phyloP scores from a whole-genome alignment of 2,329 filamentous ascomycete species.

The Cladophialophora chaetospira region DNA sequence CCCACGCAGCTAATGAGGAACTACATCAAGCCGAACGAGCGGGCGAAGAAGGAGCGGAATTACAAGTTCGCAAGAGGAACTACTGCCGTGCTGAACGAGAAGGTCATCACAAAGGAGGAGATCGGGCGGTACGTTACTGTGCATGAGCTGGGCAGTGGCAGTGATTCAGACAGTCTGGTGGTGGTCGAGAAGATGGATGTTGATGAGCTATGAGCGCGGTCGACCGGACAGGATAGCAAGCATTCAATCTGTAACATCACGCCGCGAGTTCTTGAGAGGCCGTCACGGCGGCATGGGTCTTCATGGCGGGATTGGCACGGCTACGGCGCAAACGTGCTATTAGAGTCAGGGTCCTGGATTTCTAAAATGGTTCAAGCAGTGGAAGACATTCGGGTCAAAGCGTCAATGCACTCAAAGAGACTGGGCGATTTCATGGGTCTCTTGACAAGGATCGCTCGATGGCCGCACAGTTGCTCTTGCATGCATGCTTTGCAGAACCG shows the following conservation, averaged over 20 bases:
- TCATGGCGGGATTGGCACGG: neutral
- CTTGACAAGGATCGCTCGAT: too few species aligned
- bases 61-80: slow-evolving; percentile 89
- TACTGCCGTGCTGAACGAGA: slow-evolving; percentile 95
- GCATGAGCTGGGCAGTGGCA: slow-evolving; percentile 67
- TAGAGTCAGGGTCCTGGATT: slow-evolving; percentile 3
- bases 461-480: too few species aligned
- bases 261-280: neutral
- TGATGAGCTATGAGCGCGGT: slow-evolving; percentile 42
- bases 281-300: neutral
- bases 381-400: neutral
- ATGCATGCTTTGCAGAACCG: too few species aligned
- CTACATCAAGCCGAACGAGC: slow-evolving; percentile 89
- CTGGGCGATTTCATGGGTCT: too few species aligned
- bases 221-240: neutral
- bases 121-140: slow-evolving; percentile 93
- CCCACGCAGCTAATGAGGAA: slow-evolving; percentile 84
- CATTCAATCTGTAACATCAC: slow-evolving; percentile 18
- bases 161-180: slow-evolving; percentile 58
- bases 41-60: slow-evolving; percentile 86
- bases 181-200: slow-evolving; percentile 68
- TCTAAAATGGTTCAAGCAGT: neutral
- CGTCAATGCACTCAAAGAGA: neutral
- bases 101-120: slow-evolving; percentile 91
- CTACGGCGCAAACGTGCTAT: slow-evolving; percentile 15